Evolutionary conservation across 1,284 basidiomycete species (phyloP).

Genomic region (Ustilago tritici): DNA sequence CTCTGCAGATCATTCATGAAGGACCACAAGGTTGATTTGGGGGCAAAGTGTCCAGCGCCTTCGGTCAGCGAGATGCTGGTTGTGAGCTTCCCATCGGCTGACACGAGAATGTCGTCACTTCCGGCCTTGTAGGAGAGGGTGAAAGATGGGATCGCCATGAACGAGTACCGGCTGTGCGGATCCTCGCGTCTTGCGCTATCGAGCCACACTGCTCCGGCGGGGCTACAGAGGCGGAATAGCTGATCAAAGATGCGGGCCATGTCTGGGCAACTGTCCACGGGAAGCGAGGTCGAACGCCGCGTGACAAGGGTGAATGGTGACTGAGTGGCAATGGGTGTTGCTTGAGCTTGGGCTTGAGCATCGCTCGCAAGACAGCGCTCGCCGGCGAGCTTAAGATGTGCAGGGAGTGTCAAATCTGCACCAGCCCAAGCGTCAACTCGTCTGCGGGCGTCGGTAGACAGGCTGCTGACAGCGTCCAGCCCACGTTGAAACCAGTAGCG

Average conservation of each 20-base stretch:
- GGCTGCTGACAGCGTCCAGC: not conserved
- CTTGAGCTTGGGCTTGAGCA: not conserved
- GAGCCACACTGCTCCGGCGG: conserved; percentile 72
- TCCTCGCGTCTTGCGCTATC: conserved; percentile 70
- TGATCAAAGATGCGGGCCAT: conserved; percentile 70
- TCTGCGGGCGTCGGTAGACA: conserved; percentile 13
- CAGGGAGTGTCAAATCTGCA: conserved; percentile 16
- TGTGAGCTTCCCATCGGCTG: conserved; percentile 10
- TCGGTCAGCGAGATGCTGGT: conserved; percentile 3
- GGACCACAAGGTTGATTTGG: conserved; percentile 52
- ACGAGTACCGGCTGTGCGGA: conserved; percentile 57
- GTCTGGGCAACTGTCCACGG: conserved; percentile 29
- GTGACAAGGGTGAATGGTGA: conserved; percentile 13
- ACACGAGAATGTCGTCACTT: conserved; percentile 16
- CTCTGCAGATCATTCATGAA: conserved; percentile 57
- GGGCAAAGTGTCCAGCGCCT: not conserved
- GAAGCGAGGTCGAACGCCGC: conserved; percentile 23
- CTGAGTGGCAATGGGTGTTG: not conserved
- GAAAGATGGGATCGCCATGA: conserved; percentile 63
- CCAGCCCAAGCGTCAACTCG: conserved; percentile 22
- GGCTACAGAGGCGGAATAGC: conserved; percentile 59
- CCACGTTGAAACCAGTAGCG: conserved; percentile 43
- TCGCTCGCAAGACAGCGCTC: conserved; percentile 36
- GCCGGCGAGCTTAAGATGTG: conserved; percentile 28
- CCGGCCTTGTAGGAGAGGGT: conserved; percentile 54